Base-by-base conservation (phyloP, 2,329 filamentous ascomycete genomes). In the Torrubiella hemipterigena region DNA sequence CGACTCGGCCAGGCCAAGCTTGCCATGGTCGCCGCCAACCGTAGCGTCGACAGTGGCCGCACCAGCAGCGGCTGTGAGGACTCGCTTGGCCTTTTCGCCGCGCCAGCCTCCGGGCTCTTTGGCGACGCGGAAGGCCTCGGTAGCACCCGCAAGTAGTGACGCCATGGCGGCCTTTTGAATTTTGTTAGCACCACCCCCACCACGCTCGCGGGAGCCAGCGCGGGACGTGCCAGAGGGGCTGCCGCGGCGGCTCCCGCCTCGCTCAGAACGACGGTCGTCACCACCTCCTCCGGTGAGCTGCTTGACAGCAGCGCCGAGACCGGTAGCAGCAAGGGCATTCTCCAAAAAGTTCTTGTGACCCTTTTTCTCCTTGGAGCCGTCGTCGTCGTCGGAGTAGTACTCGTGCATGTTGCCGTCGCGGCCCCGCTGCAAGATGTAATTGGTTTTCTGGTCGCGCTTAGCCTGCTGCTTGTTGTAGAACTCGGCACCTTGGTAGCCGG, bases 91-190 rank as follows among this genome's bases (percentile, higher is more conserved):
- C 59, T 95, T 95, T 40, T 83, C 81, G 22, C 87, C 89, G 40
- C 78, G 81, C 86, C 87, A 95, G 26, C 79, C 73, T 33, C 89
- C 89, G 3, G 85, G 81, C 39, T 91, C 81, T 47, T 89, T 93
- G 51, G 87, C 78, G 34, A 86, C 78, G 38, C 84, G 80, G 67
- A 93, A 93, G 25, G 89, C 89, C 56, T 95, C 87, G 33, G 86
- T 81, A 24, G 87, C 89, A 45, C 86, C 89, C 18, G 89, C 87
- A 28, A 93, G 72, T 23, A 95, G 66, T 14, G 87, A 91, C 20
- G 89, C 87, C 63, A 91, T 89, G 51, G 87, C 84, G 20, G 86
- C 86, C 57, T 94, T 85, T 42, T 86, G 77, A 28, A 84, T 72
- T 45, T 82, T 82, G 44, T 62, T 67, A 21, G 62, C 56, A 10